Evolutionary conservation across 208 protist genomes (phyloP), one percentile per base, ranked within the genome.

Genomic region (Leishmania martiniquensis): DNA sequence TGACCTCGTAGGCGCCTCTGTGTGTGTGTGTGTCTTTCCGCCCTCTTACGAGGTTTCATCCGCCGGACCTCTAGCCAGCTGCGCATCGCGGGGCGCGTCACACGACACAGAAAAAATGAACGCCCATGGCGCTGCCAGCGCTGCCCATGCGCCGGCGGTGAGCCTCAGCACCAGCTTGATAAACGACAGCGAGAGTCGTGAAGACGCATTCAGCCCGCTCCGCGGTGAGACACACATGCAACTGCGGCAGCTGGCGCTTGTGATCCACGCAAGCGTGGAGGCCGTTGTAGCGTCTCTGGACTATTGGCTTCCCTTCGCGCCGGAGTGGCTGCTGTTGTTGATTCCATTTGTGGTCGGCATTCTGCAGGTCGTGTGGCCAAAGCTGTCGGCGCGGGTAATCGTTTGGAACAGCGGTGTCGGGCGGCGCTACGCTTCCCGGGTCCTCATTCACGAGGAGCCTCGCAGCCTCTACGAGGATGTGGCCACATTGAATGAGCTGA

Each of bases 401-500:
- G 17, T 67, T 1, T 57, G 66, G 63, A 20, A 37, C 39, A 73
- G 67, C 42, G 75, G 75, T 32, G 75, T 79, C 15, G 66, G 66
- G 32, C 12, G 42, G 54, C 67, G 66, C 52, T 73, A 73, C 44
- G 47, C 66, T 4, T 47, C 52, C 44, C 77, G 72, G n/a, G 52
- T 63, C 37, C 72, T 88, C 25, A 73, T 88, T 20, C 72, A 79
- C 51, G 81, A 85, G 57, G 81, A 32, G 65, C 81, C 65, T 44
- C 66, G 47, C 34, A 15, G 66, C 12, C 44, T 63, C 22, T 78
- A 82, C 71, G 66, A 65, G 37, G 60, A 83, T 20, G n/a, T 88
- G 32, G 83, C 54, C 5, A 78, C 85, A 72, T 79, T 88, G 66
- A 91, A 92, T 75, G 85, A 82, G 44, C 70, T 95, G 29, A 75